phyloP scores from a whole-genome alignment of 306 rosid species.

The Malus sylvestris region DNA sequence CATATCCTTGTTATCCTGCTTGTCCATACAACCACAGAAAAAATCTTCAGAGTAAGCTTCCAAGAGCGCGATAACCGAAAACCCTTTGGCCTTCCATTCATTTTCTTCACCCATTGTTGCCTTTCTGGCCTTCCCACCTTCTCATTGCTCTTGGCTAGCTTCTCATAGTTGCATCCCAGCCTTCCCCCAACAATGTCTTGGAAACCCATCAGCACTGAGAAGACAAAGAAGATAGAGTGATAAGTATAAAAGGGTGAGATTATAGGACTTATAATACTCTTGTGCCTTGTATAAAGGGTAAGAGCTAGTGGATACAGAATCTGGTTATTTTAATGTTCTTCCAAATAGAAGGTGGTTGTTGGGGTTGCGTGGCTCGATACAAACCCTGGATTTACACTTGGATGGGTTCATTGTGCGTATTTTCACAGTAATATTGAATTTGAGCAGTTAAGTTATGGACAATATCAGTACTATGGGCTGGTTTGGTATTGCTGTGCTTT shows the following conservation, averaged over 20 bases:
- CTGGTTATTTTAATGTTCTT: constrained; percentile 2
- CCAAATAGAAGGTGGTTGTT: background rate
- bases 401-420: too few relatives aligned
- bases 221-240: background rate
- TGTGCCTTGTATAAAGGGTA: constrained; percentile 2
- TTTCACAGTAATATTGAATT: too few relatives aligned
- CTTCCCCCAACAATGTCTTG: constrained; percentile 29
- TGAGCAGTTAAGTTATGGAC: too few relatives aligned
- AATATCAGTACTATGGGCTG: too few relatives aligned
- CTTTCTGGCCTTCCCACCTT: constrained; percentile 34
- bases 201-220: constrained; percentile 31
- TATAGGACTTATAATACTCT: background rate
- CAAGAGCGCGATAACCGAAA: constrained; percentile 36
- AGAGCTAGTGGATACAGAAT: constrained; percentile 8
- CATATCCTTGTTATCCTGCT: constrained; percentile 44
- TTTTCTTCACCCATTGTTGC: constrained; percentile 41
- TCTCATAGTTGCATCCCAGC: constrained; percentile 41
- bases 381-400: too few relatives aligned
- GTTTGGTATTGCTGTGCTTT: too few relatives aligned
- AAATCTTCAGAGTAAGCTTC: constrained; percentile 40
- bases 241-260: background rate
- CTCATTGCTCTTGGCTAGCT: constrained; percentile 28
- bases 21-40: constrained; percentile 27
- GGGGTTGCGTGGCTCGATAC: too few relatives aligned
- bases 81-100: constrained; percentile 50